phyloP scores from a whole-genome alignment of 306 rosid species.

The Echinosophora koreensis region DNA sequence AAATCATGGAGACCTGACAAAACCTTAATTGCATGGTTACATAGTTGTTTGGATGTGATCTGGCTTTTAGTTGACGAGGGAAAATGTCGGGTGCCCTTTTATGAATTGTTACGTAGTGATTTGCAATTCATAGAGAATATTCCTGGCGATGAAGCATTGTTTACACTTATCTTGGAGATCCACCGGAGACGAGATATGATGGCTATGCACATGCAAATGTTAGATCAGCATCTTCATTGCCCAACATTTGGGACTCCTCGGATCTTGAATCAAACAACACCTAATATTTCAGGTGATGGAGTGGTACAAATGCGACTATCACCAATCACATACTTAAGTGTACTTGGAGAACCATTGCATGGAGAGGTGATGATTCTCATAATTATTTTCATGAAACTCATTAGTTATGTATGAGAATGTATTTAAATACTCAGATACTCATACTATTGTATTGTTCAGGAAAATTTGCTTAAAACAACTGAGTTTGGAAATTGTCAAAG shows the following conservation, averaged over 20 bases:
- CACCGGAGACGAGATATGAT: constrained; percentile 98
- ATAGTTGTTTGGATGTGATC: constrained; percentile 96
- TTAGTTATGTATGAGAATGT: constrained; percentile 33
- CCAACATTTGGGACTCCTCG: constrained; percentile 96
- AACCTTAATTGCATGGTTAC: constrained; percentile 90
- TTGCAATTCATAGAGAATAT: constrained; percentile 94
- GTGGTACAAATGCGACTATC: constrained; percentile 74
- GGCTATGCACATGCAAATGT: constrained; percentile 99
- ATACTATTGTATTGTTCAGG: constrained; percentile 28
- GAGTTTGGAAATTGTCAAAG: background rate
- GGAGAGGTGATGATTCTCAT: constrained; percentile 82
- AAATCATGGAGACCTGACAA: constrained; percentile 86
- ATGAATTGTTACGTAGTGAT: constrained; percentile 89
- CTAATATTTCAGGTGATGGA: constrained; percentile 72
- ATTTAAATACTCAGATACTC: background rate
- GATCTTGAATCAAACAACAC: constrained; percentile 73
- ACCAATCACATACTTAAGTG: constrained; percentile 94
- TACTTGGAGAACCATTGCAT: constrained; percentile 95
- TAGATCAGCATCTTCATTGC: constrained; percentile 98
- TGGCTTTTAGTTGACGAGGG: constrained; percentile 97
- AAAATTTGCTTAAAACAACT: background rate
- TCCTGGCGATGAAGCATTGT: constrained; percentile 93
- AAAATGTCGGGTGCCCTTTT: constrained; percentile 94
- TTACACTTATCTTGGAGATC: constrained; percentile 94
- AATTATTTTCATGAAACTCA: constrained; percentile 44